Base-by-base conservation (phyloP, 345 rosid genomes). In the Populus alba region DNA sequence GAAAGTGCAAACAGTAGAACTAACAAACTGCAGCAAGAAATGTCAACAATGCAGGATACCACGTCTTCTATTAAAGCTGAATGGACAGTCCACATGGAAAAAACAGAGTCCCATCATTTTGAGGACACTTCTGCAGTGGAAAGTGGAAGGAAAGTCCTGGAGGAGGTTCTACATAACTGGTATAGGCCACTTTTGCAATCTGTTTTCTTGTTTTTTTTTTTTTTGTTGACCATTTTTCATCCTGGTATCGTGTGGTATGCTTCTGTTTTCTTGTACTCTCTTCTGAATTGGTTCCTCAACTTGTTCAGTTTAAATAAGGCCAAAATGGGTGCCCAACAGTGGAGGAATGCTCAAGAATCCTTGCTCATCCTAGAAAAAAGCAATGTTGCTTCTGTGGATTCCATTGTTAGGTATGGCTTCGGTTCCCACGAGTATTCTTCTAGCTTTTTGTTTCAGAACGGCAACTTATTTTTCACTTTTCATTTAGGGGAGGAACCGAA, bases 281-380 rank as follows among this genome's bases (percentile, higher is more conserved):
- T 51, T 70, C 77, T 81, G 74, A 85, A 81, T 71, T 68, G 81
- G 39, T 68, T 67, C 11, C 61, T 67, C 25, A 69, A 79, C 72
- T 25, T 75, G 16, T 84, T 70, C 92, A 97, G 99, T 80, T 81
- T 90, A 90, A 84, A 80, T 77, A 94, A 90, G 88, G 89, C 94
- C 33, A 86, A 87, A 83, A 83, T 88, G 90, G 97, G 96, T 29
- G 87, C 90, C 61, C 88, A 88, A 39, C 98, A 92, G 70, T 97
- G 99, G 99, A 88, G 81, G 80, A 86, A 90, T 76, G 97, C 97
- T 77, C 95, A 91, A 84, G 97, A 90, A 79, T 94, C 97, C 78
- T 82, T 97, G 86, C 87, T 92, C 74, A 80, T 84, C 78, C 85
- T 92, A 78, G 99, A 97, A 83, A 87, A 87, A 79, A 81, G 87